A percentile compares a stretch with the other conserved stretches of the same genome.
phyloP scores from a whole-genome alignment of 1,284 basidiomycete species.

The Ceratobasidium sp. region DNA sequence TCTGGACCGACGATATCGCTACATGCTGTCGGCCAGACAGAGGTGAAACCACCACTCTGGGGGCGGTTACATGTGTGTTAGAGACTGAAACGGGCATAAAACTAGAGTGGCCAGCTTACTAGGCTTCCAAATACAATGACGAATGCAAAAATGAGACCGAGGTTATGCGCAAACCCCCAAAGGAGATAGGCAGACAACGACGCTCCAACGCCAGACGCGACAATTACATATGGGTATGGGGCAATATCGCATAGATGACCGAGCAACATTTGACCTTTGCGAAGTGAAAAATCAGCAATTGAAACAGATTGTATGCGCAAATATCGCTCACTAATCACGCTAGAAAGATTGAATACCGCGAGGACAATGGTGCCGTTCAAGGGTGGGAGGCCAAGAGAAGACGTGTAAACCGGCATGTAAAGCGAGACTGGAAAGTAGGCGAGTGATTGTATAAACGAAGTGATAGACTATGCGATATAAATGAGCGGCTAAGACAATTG shows the following conservation, averaged over 20 bases:
- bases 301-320: no score
- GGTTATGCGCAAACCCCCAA: constrained; percentile 47
- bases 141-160: constrained; percentile 46
- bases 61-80: background rate
- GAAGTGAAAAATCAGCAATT: background rate
- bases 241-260: constrained; percentile 48
- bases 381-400: constrained; percentile 41
- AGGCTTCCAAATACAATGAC: constrained; percentile 44
- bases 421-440: constrained; percentile 46
- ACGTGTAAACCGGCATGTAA: constrained; percentile 47
- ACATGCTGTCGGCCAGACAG: constrained; percentile 39
- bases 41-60: constrained; percentile 45
- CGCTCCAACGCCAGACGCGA: constrained; percentile 40
- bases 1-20: constrained; percentile 44
- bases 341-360: constrained; percentile 46
- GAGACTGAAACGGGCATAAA: background rate
- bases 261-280: constrained; percentile 46
- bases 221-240: constrained; percentile 42
- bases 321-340: constrained; percentile 30
- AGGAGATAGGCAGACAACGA: constrained; percentile 45
- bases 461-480: constrained; percentile 15
- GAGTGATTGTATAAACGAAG: constrained; percentile 46
- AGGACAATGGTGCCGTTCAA: constrained; percentile 45
- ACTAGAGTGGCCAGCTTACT: constrained; percentile 5
- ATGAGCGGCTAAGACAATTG: no score